Evolutionary conservation across 805 yeast genomes (phyloP).

Genomic region (Wickerhamiella brachini): DNA sequence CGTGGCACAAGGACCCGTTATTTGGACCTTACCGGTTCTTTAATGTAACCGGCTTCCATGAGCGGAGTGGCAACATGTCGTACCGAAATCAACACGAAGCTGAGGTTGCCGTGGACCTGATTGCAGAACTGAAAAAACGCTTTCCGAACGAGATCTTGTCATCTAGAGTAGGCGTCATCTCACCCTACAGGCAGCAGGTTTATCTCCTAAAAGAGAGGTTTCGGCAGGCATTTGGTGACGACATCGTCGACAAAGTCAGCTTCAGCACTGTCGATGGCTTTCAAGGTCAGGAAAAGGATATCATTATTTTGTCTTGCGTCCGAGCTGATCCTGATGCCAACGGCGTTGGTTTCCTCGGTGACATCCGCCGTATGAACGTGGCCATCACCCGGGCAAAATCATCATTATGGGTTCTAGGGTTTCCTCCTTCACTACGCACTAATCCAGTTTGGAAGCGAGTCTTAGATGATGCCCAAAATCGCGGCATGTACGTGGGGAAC

Average conservation of each 20-base stretch:
- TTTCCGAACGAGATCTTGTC: slow-evolving; percentile 37
- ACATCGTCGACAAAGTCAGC: slow-evolving; percentile 53
- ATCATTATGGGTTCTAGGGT: slow-evolving; percentile 86
- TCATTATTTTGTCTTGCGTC: slow-evolving; percentile 89
- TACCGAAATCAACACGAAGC: slow-evolving; percentile 62
- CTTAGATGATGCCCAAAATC: slow-evolving; percentile 45
- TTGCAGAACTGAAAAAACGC: slow-evolving; percentile 36
- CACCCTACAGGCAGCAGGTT: slow-evolving; percentile 90
- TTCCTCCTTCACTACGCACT: slow-evolving; percentile 45
- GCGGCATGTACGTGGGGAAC: slow-evolving; percentile 24
- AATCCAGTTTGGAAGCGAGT: slow-evolving; percentile 65
- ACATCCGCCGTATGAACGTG: slow-evolving; percentile 90
- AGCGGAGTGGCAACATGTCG: slow-evolving; percentile 45
- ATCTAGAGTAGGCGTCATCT: slow-evolving; percentile 76
- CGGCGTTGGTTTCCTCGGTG: slow-evolving; percentile 79
- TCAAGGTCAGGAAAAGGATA: slow-evolving; percentile 95
- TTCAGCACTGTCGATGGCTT: slow-evolving; percentile 96
- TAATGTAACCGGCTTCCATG: slow-evolving; percentile 52
- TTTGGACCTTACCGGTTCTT: slow-evolving; percentile 72
- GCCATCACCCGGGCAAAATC: slow-evolving; percentile 89
- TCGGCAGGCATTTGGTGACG: slow-evolving; percentile 43
- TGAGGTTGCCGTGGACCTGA: slow-evolving; percentile 52
- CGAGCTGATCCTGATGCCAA: slow-evolving; percentile 52
- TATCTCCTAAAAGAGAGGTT: slow-evolving; percentile 44
- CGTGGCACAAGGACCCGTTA: slow-evolving; percentile 53